phyloP scores from a whole-genome alignment of 2,329 filamentous ascomycete species.

The Graphium sp. region DNA sequence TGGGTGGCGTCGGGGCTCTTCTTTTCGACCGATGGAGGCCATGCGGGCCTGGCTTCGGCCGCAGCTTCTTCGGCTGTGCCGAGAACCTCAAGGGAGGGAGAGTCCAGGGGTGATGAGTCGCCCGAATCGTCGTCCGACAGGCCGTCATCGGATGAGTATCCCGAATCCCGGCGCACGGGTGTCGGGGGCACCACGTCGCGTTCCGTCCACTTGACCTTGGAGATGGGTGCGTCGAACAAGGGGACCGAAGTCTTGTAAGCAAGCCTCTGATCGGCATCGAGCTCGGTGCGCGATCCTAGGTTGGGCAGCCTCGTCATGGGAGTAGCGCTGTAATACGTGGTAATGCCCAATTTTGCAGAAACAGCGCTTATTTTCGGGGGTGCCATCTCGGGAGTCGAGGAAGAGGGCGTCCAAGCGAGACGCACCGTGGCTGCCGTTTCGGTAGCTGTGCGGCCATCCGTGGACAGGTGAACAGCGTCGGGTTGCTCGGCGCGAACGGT shows the following conservation, averaged over 20 bases:
- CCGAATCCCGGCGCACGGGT: slow-evolving; percentile 29
- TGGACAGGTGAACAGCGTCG: slow-evolving; percentile 27
- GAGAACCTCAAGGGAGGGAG: slow-evolving; percentile 9
- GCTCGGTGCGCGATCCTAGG: slow-evolving; percentile 24
- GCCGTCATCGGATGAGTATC: slow-evolving; percentile 27
- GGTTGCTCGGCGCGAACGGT: slow-evolving; percentile 28
- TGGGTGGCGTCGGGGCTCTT: slow-evolving; percentile 16
- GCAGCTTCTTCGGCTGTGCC: slow-evolving; percentile 5
- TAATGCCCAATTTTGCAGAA: slow-evolving; percentile 30
- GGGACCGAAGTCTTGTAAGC: slow-evolving; percentile 27
- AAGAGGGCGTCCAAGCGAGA: slow-evolving; percentile 28
- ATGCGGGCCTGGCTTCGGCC: no score
- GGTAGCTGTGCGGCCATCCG: slow-evolving; percentile 26
- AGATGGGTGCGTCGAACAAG: slow-evolving; percentile 18
- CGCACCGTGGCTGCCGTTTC: slow-evolving; percentile 24
- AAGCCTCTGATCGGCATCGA: slow-evolving; percentile 20
- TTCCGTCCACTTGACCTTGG: slow-evolving; percentile 22
- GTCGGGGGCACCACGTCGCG: slow-evolving; percentile 10
- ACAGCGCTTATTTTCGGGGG: slow-evolving; percentile 31
- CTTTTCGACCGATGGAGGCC: no score
- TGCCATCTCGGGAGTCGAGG: slow-evolving; percentile 14
- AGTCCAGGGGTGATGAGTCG: neutral
- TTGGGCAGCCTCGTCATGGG: slow-evolving; percentile 31
- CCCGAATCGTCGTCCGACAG: slow-evolving; percentile 11
- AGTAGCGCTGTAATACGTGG: slow-evolving; percentile 32